Evolutionary conservation across 2,329 filamentous ascomycete species (phyloP).

Genomic region (Huntiella moniliformis): DNA sequence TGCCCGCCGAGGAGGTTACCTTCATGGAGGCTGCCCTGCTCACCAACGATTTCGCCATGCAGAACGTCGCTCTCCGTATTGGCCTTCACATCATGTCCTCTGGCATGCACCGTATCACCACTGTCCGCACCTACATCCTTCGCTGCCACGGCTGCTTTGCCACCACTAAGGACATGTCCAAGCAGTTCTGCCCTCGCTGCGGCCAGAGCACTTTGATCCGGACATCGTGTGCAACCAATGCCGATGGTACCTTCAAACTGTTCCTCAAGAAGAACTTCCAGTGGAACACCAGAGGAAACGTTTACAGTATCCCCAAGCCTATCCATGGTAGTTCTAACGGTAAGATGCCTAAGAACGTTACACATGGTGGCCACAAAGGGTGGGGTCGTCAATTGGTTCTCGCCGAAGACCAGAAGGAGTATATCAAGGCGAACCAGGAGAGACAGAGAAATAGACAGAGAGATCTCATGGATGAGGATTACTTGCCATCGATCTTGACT

Average conservation of each 20-base stretch:
- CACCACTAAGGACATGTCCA: constrained; percentile 62
- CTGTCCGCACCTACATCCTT: constrained; percentile 73
- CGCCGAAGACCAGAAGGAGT: constrained; percentile 94
- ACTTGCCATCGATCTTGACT: constrained; percentile 65
- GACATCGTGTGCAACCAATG: constrained; percentile 68
- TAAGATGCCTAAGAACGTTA: constrained; percentile 41
- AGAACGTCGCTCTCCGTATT: constrained; percentile 88
- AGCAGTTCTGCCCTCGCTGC: constrained; percentile 85
- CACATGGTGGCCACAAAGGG: constrained; percentile 63
- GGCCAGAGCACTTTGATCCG: constrained; percentile 74
- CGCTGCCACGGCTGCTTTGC: constrained; percentile 90
- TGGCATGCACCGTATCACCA: constrained; percentile 58
- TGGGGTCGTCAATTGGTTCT: constrained; percentile 76
- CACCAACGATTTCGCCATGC: constrained; percentile 93
- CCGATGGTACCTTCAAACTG: constrained; percentile 61
- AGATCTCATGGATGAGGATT: constrained; percentile 91
- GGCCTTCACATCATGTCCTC: constrained; percentile 79
- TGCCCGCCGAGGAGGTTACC: constrained; percentile 23
- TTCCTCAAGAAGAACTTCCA: constrained; percentile 91
- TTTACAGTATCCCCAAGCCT: constrained; percentile 85
- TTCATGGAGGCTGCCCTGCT: constrained; percentile 76
- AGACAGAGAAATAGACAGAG: constrained; percentile 50
- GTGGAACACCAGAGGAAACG: constrained; percentile 84
- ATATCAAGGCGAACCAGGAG: constrained; percentile 41
- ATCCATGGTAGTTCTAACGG: constrained; percentile 64